These are phyloP conservation scores for Eucalyptus regnans DNA, from an alignment of 345 rosid genomes.

Conservation along the genomic window DNA sequence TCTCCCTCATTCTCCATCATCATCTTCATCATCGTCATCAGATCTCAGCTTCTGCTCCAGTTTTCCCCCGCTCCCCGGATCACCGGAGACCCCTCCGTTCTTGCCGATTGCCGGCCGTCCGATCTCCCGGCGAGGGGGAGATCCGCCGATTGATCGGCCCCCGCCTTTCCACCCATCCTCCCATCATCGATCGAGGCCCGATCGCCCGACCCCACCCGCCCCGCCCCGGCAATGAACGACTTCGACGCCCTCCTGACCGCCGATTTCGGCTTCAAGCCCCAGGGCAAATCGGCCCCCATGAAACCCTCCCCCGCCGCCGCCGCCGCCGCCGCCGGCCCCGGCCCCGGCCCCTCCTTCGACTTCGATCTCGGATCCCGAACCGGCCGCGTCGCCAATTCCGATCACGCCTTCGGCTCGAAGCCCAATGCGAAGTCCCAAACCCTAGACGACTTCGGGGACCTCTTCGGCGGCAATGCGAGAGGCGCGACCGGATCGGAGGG, in stretches of 20 bases:
- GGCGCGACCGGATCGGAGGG: not conserved
- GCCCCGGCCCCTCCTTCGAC: not conserved
- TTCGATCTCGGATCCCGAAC: slow-evolving; percentile 15
- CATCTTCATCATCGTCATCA: not conserved
- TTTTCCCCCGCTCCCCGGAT: not conserved
- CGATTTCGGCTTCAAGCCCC: slow-evolving; percentile 34
- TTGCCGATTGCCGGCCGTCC: not conserved
- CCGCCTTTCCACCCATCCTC: not conserved
- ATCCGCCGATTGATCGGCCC: not conserved
- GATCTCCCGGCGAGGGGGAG: not conserved
- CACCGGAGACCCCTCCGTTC: not conserved
- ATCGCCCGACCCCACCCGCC: not conserved
- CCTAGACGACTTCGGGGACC: slow-evolving; percentile 9
- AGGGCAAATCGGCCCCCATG: slow-evolving; percentile 41
- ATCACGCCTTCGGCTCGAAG: slow-evolving; percentile 5
- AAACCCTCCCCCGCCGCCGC: slow-evolving; percentile 5
- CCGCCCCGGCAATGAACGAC: slow-evolving; percentile 21
- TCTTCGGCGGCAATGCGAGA: slow-evolving; percentile 16
- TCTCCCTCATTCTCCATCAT: not conserved
- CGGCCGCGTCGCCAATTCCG: not conserved
- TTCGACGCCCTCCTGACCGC: slow-evolving; percentile 20
- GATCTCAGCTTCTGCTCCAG: not conserved
- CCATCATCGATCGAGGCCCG: not conserved
- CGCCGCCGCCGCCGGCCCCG: not conserved
- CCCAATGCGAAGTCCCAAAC: not conserved